These are phyloP conservation scores for Lentinula boryana DNA, from an alignment of 768 basidiomycete species.

Conservation along the genomic window DNA sequence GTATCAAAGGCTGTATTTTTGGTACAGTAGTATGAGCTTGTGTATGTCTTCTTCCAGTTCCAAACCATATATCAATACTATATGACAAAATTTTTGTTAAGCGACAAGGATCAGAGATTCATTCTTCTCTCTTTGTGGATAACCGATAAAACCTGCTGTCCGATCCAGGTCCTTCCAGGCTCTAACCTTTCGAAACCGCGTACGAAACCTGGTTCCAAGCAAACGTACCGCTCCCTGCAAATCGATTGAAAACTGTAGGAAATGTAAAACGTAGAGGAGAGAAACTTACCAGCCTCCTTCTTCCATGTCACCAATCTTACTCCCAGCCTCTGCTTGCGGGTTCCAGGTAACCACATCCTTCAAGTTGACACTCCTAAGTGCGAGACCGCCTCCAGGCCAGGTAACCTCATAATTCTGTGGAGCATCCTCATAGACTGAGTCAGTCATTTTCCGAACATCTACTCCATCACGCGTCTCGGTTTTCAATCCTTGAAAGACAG, in stretches of 20 bases:
- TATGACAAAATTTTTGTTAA: too few relatives aligned
- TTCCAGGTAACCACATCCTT: conserved; percentile 95
- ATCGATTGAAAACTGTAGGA: neutral
- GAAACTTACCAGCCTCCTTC: conserved; percentile 69
- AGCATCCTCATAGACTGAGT: conserved; percentile 72
- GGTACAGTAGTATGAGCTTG: too few relatives aligned
- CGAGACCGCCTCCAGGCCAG: conserved; percentile 54
- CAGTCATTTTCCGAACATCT: conserved; percentile 61
- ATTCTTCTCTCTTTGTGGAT: conserved; percentile 22
- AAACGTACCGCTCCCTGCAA: conserved; percentile 74
- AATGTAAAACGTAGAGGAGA: neutral
- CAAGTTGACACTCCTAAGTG: conserved; percentile 46
- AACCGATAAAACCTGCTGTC: conserved; percentile 63
- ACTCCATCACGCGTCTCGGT: conserved; percentile 57
- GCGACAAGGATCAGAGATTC: conserved; percentile 5
- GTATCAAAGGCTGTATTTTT: too few relatives aligned
- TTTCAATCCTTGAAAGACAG: conserved; percentile 49
- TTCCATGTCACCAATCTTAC: conserved; percentile 87
- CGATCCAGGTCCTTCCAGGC: conserved; percentile 68
- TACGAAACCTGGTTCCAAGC: conserved; percentile 88
- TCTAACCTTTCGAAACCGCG: conserved; percentile 60
- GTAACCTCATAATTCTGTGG: conserved; percentile 47
- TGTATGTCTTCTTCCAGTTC: too few relatives aligned
- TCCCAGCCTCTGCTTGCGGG: conserved; percentile 64
- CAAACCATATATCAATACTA: too few relatives aligned